A percentile compares a stretch with the other conserved stretches of the same genome.
Evolutionary conservation across 139 green algal genomes (phyloP).

Genomic region (Microglena sp.): DNA sequence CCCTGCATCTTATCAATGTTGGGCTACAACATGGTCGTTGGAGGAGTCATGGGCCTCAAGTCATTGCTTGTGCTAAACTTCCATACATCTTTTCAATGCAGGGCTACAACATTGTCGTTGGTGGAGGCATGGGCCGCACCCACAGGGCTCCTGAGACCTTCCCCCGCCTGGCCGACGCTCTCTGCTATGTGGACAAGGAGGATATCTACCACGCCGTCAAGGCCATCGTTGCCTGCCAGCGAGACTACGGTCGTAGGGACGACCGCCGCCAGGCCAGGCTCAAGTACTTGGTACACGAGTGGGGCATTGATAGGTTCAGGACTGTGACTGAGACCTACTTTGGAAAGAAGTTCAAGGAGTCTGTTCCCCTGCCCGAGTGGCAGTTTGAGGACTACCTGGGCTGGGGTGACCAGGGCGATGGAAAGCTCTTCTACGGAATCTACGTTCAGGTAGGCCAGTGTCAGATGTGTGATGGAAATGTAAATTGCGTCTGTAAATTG

Average conservation of each 20-base stretch:
- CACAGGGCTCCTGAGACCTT: constrained; percentile 88
- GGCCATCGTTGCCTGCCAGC: constrained; percentile 88
- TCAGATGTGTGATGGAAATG: too few species aligned
- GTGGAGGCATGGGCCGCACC: constrained; percentile 90
- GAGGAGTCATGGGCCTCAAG: too few species aligned
- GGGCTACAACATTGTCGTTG: constrained; percentile 90
- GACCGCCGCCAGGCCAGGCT: constrained; percentile 90
- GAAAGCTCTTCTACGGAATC: constrained; percentile 82
- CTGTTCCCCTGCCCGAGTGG: constrained; percentile 85
- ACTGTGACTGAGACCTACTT: constrained; percentile 94
- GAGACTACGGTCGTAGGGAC: constrained; percentile 96
- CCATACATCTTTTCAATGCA: constrained; percentile 10
- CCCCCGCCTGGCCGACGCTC: constrained; percentile 73
- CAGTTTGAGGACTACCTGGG: constrained; percentile 93
- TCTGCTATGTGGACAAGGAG: constrained; percentile 91
- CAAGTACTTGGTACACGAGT: constrained; percentile 97
- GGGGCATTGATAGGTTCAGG: constrained; percentile 91
- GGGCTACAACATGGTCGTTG: too few species aligned
- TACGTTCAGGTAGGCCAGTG: constrained; percentile 69
- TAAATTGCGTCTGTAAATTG: too few species aligned
- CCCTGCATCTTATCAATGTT: too few species aligned
- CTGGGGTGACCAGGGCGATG: constrained; percentile 92
- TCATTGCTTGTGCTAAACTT: too few species aligned
- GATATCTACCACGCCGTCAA: constrained; percentile 93
- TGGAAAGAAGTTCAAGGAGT: constrained; percentile 89